Base-by-base conservation (phyloP, 768 basidiomycete species). In the Tulasnella sp. region DNA sequence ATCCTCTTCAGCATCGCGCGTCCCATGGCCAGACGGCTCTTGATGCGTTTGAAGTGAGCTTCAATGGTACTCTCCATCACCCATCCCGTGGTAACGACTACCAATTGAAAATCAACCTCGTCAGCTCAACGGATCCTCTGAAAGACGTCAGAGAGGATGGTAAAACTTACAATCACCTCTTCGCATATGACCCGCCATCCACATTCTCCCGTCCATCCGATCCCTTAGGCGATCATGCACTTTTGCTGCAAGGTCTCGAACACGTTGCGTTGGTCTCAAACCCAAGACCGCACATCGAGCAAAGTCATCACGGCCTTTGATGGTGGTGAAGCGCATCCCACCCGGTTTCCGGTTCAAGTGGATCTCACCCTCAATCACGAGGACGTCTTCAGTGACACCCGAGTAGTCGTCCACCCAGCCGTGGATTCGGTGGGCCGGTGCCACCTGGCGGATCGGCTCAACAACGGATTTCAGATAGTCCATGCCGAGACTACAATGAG, bases 381-480 rank as follows among this genome's bases (percentile, higher is more conserved):
- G 62, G 29, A 76, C 71, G 49, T 76, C 73, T 38, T 70, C 68
- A 1, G 67, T 63, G 49, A 69, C 42, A 22, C 65, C 58, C 44
- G 64, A 62, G 46, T 70, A 77, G 60, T 76, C 75, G 24, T 76
- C 76, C 29, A 64, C 62, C 45, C 71, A 71, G 22, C 75, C 76
- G 19, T 70, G 70, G 60, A 77, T 68, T 0, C 68, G 67, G 45
- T 67, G 64, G 42, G 68, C 69, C 4, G 69, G 71, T 5, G 66
- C 70, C 55, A 73, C 70, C 63, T 75, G 71, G 38, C 62, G 68
- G 53, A 73, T 65, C 4, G 75, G 73, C 34, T 66, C 65, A 9
- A 73, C 71, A 31, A 76, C 73, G 19, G 72, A 71, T 64, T 76
- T 75, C 24, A 74, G 69, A 61, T 63, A 73, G 21, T 76, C 75